A percentile compares a stretch with the other conserved stretches of the same genome.
Conservation (phyloP, 1,284 basidiomycete genomes). For the Tremellales sp. region DNA sequence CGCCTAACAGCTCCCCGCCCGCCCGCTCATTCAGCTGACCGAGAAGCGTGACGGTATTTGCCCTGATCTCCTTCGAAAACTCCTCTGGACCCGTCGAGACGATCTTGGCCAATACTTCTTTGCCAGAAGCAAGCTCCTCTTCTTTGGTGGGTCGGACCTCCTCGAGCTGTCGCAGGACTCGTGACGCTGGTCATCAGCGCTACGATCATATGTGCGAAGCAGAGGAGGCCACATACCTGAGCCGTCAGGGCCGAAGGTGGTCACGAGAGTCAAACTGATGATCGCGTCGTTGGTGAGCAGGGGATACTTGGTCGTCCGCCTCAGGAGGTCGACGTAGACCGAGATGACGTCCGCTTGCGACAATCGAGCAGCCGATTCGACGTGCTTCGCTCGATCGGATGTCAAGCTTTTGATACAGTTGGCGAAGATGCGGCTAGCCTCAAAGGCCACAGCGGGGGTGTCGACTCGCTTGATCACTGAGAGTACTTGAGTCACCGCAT, state of each 20-base stretch:
- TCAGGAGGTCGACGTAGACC: slow-evolving; percentile 67
- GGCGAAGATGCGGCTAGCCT: slow-evolving; percentile 81
- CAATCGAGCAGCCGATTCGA: slow-evolving; percentile 57
- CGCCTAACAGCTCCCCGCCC: not conserved
- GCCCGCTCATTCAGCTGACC: not conserved
- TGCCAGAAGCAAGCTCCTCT: not conserved
- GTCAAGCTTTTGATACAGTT: slow-evolving; percentile 67
- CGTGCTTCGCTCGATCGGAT: not conserved
- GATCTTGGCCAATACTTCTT: not conserved
- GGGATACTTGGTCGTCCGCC: slow-evolving; percentile 72
- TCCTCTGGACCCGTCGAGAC: not conserved
- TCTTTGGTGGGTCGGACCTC: not conserved
- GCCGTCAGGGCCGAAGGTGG: slow-evolving; percentile 53
- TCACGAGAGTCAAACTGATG: slow-evolving; percentile 73
- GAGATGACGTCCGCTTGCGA: slow-evolving; percentile 56
- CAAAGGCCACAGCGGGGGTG: slow-evolving; percentile 75
- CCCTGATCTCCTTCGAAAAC: not conserved
- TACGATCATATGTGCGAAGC: not conserved
- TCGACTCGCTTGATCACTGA: slow-evolving; percentile 73
- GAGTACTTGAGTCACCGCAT: slow-evolving; percentile 60
- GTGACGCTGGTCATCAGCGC: not conserved
- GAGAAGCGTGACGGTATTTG: not conserved
- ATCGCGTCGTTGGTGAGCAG: slow-evolving; percentile 85
- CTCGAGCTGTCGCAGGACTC: not conserved
- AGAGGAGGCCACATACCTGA: slow-evolving; percentile 2